Evolutionary conservation across 2,329 filamentous ascomycete species (phyloP), one percentile per base, ranked within the genome.

Genomic region (Lasiodiplodia citricola): DNA sequence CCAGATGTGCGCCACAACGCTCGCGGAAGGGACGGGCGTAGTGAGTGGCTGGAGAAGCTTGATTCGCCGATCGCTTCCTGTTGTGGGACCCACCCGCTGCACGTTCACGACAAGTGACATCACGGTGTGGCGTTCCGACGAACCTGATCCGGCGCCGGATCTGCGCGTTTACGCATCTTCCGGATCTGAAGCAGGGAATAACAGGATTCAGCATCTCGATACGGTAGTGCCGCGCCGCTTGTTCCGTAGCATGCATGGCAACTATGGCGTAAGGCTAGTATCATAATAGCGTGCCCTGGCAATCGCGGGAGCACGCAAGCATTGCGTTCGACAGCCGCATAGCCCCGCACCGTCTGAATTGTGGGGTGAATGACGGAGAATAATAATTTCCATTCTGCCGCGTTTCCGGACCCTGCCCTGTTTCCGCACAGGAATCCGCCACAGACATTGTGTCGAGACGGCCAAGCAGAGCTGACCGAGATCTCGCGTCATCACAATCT

Each of bases 191-290:
- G 63, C 51, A 44, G 25, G 63, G 63, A 56, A 66, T 66, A 66
- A 66, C 51, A 66, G 63, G 50, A 66, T 55, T 56, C 38, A 5
- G 14, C 14, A 35, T 14, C 50, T 56, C 51, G 38, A 66, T 66
- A 3, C 35, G 38, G 63, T 18, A 66, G 38, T 31, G 21, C 28
- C 31, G 31, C 28, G 60, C 28, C 60, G 65, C 28, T 18, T 23
- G 37, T 25, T 35, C 56, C 57, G 47, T 50, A 68, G 8, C 21
- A 25, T 25, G 66, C 31, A 28, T 37, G 14, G 56, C 31, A 55
- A 28, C 2, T 41, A 68, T 68, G 57, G 66, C 66, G 66, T 68
- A 68, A 68, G 66, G 66, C 66, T 68, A 37, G 35, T 62, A 62
- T 68, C 56, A 68, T 47, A 47, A 47, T 54, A 37, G 37, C 16